phyloP scores from a whole-genome alignment of 345 rosid genomes.

The Corymbia maculata region DNA sequence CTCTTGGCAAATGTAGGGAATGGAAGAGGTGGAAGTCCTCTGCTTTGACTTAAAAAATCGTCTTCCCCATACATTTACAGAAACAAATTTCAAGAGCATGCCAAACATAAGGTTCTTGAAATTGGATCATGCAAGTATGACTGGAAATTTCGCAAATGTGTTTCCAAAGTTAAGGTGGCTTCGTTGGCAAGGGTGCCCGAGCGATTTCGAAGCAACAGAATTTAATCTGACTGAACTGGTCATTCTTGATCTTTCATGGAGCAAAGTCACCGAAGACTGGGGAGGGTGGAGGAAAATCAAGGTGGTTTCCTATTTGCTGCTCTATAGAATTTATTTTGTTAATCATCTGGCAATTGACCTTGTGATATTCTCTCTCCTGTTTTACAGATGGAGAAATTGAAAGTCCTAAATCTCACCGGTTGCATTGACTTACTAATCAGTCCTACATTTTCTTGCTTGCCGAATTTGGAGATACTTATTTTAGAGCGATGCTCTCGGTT shows the following conservation, averaged over 20 bases:
- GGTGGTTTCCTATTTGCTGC: neutral
- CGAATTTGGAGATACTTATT: too few relatives aligned
- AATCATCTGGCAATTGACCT: too few relatives aligned
- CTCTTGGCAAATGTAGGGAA: neutral
- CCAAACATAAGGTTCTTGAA: neutral
- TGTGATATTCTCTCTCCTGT: too few relatives aligned
- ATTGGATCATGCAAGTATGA: neutral
- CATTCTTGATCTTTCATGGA: neutral
- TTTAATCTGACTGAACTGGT: neutral
- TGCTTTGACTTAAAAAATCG: neutral
- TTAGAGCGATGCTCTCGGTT: neutral
- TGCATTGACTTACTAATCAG: too few relatives aligned
- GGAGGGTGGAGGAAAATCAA: neutral
- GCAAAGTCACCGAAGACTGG: neutral
- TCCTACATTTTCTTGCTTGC: too few relatives aligned
- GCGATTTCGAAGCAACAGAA: neutral
- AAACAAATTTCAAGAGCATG: fast-evolving
- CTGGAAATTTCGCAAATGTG: neutral
- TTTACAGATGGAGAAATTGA: too few relatives aligned
- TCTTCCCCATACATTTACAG: neutral
- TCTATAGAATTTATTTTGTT: too few relatives aligned
- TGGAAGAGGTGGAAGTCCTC: neutral
- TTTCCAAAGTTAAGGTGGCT: neutral
- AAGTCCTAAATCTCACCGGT: too few relatives aligned
- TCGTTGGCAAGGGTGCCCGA: neutral